Base-by-base conservation (phyloP, 805 yeast species). In the Spathaspora passalidarum region DNA sequence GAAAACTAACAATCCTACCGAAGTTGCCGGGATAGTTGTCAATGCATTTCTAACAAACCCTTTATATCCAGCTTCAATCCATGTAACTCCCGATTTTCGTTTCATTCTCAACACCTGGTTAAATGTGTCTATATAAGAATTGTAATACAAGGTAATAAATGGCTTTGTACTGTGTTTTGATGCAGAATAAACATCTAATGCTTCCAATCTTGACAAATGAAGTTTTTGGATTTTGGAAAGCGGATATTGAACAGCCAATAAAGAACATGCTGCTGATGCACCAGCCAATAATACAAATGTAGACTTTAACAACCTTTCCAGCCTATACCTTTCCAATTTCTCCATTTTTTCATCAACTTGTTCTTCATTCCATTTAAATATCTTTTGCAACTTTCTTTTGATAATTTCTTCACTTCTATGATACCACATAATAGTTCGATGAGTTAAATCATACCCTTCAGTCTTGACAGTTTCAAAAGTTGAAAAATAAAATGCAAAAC, bases 211-310 rank as follows among this genome's bases (percentile, higher is more conserved):
- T 26, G 89, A 78, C 36, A 86, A 69, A 62, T 91, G 96, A 22
- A 91, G 71, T 52, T 81, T 82, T 56, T 92, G 97, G 32, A 91
- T 66, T 61, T 86, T 88, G 19, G 81, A 71, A 26, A 92, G 70
- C 0, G 98, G 98, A 54, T 84, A 89, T 56, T 89, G 96, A 4
- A 91, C 82, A 3, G 83, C 75, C 49, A 91, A 81, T 17, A 91
- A 68, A 0, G 88, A 72, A 16, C 83, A 69, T 0, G 97, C 92
- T 0, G 97, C 97, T 5, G 86, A 73, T 8, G 94, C 88, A 16
- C 98, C 98, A 0, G 96, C 97, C 6, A 85, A 55, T 22, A 92
- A 73, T 3, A 89, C 79, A 59, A 85, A 87, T 1, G 84, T 61
- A 1, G 91, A 83, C 54, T 79, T 81, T 34, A 88, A 57, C n/a